These are phyloP conservation scores for Fragilaria crotonensis DNA, from an alignment of 108 stramenopile species.

Conservation along the genomic window DNA sequence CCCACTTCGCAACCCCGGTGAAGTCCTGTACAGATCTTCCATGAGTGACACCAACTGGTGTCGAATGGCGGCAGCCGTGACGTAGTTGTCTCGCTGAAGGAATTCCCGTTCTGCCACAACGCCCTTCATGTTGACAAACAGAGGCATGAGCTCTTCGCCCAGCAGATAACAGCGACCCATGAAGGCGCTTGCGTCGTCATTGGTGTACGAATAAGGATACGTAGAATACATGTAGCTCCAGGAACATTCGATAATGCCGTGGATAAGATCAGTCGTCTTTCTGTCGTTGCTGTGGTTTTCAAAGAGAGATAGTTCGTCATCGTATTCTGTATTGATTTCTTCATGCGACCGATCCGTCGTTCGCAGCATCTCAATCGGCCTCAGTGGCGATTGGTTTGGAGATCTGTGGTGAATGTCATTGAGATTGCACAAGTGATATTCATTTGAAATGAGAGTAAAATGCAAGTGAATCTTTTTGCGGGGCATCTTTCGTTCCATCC, in stretches of 20 bases:
- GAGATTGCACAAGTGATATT: slow-evolving; percentile 70
- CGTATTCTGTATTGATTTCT: background rate
- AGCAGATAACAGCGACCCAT: slow-evolving; percentile 67
- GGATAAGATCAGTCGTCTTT: background rate
- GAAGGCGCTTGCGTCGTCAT: slow-evolving; percentile 51
- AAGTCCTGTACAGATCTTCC: slow-evolving; percentile 51
- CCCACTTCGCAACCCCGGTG: background rate
- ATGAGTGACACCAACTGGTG: slow-evolving; percentile 55
- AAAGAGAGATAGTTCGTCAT: slow-evolving; percentile 14
- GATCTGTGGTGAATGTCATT: slow-evolving; percentile 68
- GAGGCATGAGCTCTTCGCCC: slow-evolving; percentile 61
- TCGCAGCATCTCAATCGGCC: slow-evolving; percentile 11
- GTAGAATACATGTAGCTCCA: slow-evolving; percentile 71
- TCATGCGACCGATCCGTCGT: background rate
- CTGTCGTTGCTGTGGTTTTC: too few species aligned
- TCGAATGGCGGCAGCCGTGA: slow-evolving; percentile 58
- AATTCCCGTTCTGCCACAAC: slow-evolving; percentile 73
- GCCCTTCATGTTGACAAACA: slow-evolving; percentile 62
- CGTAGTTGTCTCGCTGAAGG: slow-evolving; percentile 78
- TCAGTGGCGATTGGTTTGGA: slow-evolving; percentile 37
- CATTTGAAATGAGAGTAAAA: slow-evolving; percentile 59
- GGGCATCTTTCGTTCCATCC: slow-evolving; percentile 31
- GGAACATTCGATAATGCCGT: slow-evolving; percentile 48
- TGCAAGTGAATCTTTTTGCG: slow-evolving; percentile 57
- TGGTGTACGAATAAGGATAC: slow-evolving; percentile 47